Percentiles rank a stretch among this genome's conserved stretches.
Evolutionary conservation across 1,139 yeast species (phyloP).

Genomic region (Lizanozyma gosingica): DNA sequence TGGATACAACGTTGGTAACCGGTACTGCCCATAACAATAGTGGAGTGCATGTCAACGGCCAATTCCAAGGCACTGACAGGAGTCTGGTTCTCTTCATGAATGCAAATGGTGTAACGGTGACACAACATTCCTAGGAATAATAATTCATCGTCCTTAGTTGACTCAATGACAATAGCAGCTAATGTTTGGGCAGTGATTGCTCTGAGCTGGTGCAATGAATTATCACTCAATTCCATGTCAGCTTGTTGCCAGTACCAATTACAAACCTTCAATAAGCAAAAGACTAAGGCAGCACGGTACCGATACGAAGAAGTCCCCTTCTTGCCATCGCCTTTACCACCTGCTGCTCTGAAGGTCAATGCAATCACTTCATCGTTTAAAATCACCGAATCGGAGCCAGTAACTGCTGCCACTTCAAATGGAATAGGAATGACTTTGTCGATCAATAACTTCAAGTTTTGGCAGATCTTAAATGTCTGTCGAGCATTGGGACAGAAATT

Average conservation of each 20-base stretch:
- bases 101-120: conserved; percentile 60
- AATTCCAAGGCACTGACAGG: conserved; percentile 72
- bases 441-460: conserved; percentile 62
- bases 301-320: conserved; percentile 47
- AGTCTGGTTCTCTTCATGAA: conserved; percentile 50
- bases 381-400: conserved; percentile 53
- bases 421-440: conserved; percentile 65
- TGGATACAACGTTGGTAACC: conserved; percentile 83
- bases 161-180: conserved; percentile 63
- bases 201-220: conserved; percentile 51
- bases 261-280: conserved; percentile 65
- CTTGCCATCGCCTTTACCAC: conserved; percentile 62
- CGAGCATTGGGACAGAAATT: conserved; percentile 47
- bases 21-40: conserved; percentile 63
- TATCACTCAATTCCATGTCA: conserved; percentile 56
- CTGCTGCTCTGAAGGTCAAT: conserved; percentile 67
- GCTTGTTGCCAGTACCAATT: conserved; percentile 68
- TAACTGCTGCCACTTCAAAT: conserved; percentile 41
- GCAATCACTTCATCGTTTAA: conserved; percentile 50
- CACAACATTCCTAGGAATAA: conserved; percentile 71
- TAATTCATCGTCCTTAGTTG: conserved; percentile 48
- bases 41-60: conserved; percentile 81
- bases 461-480: conserved; percentile 64
- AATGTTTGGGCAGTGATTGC: conserved; percentile 64
- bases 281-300: conserved; percentile 61